Base-by-base conservation (phyloP, 2,329 filamentous ascomycete species). In the Exophiala spinifera region DNA sequence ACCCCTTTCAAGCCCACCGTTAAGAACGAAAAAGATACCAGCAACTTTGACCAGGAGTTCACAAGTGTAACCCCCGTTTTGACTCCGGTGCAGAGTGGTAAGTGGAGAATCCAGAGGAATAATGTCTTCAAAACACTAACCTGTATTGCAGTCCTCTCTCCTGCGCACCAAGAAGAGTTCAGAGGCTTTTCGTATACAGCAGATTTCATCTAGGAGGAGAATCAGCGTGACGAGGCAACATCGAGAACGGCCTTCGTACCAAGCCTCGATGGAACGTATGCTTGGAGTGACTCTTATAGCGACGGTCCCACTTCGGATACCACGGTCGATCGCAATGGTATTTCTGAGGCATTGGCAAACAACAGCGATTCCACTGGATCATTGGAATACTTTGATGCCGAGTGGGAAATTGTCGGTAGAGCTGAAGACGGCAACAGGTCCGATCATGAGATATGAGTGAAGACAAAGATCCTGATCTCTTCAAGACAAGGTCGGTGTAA, bases 101-200 rank as follows among this genome's bases (percentile, higher is more conserved):
- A 77, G 88, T 34, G 6, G 37, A 19, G n/a, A 11, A 25, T n/a
- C 20, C 23, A 23, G 20, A 15, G 14, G 19, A 44, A 4, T 21
- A 13, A 5, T 20, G 13, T 21, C 20, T 36, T 43, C 59, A 1
- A 23, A 3, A 15, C 5, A 21, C 51, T 48, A 31, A 19, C 15
- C 44, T n/a, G 20, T 45, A 31, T 31, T 49, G 40, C 63, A 96
- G 94, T 99, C 42, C 81, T 99, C 61, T 95, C 92, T 23, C 94
- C 97, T 78, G 90, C 91, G 40, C 97, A 97, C 91, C 94, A 99
- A 76, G 94, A 99, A 77, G 91, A 99, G 72, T 99, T 99, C 87
- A 85, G 94, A 56, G 94, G 94, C 63, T 99, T 99, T 78, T 97
- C 92, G 21, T 99, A 99, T 75, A 94, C 89, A 49, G 89, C 89